A percentile compares a stretch with the other conserved stretches of the same genome.
Evolutionary conservation across 2,329 filamentous ascomycete genomes (phyloP).

Genomic region (Colletotrichum trifolii): DNA sequence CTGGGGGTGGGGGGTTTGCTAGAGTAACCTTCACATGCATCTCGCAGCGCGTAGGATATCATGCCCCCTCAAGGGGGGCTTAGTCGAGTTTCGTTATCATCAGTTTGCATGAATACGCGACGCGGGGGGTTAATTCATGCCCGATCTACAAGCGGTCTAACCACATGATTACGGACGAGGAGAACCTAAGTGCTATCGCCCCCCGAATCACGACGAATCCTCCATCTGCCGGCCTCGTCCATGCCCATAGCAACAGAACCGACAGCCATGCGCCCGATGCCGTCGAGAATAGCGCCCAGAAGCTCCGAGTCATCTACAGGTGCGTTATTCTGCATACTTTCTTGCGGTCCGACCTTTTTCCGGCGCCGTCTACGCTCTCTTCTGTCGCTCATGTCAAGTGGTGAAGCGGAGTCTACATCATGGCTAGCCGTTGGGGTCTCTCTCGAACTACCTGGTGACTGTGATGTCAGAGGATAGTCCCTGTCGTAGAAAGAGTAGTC

Average conservation of each 20-base stretch:
- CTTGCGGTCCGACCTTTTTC: conserved; percentile 1
- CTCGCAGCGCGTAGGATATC: no score
- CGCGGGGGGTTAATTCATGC: no score
- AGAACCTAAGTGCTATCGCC: conserved; percentile 1
- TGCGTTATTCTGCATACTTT: not conserved
- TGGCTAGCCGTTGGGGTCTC: not conserved
- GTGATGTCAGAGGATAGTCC: no score
- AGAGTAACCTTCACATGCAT: no score
- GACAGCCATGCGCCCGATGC: conserved; percentile 47
- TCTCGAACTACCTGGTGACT: no score
- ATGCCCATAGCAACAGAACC: conserved; percentile 44
- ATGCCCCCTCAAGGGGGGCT: no score
- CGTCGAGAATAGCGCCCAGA: conserved; percentile 49
- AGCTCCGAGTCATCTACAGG: conserved; percentile 44
- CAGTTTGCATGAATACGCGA: no score
- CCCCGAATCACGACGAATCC: conserved; percentile 42
- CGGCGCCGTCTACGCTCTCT: not conserved
- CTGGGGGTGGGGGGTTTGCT: not conserved
- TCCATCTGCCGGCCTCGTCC: conserved; percentile 54
- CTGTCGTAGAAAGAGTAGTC: no score
- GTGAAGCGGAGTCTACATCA: no score
- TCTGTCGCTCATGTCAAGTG: not conserved
- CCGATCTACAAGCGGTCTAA: no score
- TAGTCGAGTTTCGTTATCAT: conserved; percentile 1
- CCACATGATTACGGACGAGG: no score